Evolutionary conservation across 2,329 filamentous ascomycete species (phyloP).

Genomic region (Dothistroma pini): DNA sequence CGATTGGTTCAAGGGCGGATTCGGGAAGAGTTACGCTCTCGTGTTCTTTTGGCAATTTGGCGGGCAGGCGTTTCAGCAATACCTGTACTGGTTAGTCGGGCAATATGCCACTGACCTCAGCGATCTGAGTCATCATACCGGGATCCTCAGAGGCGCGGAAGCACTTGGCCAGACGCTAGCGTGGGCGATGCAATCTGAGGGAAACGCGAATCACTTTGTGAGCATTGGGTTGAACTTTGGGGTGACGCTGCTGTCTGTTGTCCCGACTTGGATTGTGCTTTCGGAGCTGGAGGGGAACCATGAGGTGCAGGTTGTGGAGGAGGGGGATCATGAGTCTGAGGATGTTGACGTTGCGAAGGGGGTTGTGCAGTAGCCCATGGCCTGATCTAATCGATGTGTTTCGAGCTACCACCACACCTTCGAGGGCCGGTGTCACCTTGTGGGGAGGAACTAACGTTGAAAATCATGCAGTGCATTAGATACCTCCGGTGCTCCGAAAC

Average conservation of each 20-base stretch:
- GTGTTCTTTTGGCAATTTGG: constrained; percentile 64
- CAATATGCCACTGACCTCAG: constrained; percentile 59
- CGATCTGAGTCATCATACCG: constrained; percentile 65
- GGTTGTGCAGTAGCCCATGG: background rate
- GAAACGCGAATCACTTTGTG: constrained; percentile 61
- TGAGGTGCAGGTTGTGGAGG: constrained; percentile 14
- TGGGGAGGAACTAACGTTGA: too few relatives aligned
- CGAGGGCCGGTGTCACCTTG: too few relatives aligned
- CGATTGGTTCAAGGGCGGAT: constrained; percentile 63
- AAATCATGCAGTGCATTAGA: too few relatives aligned
- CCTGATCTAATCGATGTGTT: background rate
- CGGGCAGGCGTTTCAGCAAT: constrained; percentile 72
- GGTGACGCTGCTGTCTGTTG: constrained; percentile 61
- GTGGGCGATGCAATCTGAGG: constrained; percentile 63
- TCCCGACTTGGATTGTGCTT: constrained; percentile 65
- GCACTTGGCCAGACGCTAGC: constrained; percentile 70
- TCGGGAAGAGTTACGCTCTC: constrained; percentile 63
- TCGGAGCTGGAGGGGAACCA: constrained; percentile 48
- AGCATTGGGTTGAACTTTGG: constrained; percentile 69
- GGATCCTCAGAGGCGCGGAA: constrained; percentile 65
- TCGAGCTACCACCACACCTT: background rate
- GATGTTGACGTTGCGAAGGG: background rate
- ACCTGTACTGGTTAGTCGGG: constrained; percentile 67
- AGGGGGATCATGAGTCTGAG: background rate
- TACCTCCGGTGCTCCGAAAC: too few relatives aligned